Conservation (phyloP, 192 early-diverging fungal species). For the Coemansia sp. region DNA sequence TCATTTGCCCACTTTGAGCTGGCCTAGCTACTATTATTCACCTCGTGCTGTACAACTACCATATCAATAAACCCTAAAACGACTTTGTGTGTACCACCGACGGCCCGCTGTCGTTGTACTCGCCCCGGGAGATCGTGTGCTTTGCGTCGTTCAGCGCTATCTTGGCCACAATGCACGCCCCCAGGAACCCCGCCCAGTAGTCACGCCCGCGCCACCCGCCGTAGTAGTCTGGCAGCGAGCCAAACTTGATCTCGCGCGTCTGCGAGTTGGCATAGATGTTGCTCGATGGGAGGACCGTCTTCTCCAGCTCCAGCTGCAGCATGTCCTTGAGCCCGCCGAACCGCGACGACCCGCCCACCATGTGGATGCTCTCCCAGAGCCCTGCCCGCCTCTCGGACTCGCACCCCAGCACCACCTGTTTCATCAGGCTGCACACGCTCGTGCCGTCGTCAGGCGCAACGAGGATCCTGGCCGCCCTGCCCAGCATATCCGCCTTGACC, state of each 20-base stretch:
- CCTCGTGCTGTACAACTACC: neutral
- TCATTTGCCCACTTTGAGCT: slow-evolving; percentile 56
- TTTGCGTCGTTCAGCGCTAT: slow-evolving; percentile 71
- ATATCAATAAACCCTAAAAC: slow-evolving; percentile 8
- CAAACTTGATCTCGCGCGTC: slow-evolving; percentile 78
- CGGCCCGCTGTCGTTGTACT: slow-evolving; percentile 94
- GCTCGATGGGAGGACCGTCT: slow-evolving; percentile 67
- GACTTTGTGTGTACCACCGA: slow-evolving; percentile 73
- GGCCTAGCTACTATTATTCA: slow-evolving; percentile 14
- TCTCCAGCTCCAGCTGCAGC: slow-evolving; percentile 73
- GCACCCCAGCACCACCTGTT: slow-evolving; percentile 66
- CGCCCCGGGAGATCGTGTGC: slow-evolving; percentile 75
- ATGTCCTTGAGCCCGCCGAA: slow-evolving; percentile 54
- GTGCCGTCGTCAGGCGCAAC: slow-evolving; percentile 65
- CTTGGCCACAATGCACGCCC: slow-evolving; percentile 87
- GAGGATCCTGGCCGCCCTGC: slow-evolving; percentile 60
- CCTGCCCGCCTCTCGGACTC: slow-evolving; percentile 74
- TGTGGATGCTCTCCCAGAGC: slow-evolving; percentile 83
- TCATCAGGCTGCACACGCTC: slow-evolving; percentile 59
- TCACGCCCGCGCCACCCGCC: slow-evolving; percentile 70
- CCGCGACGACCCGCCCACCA: slow-evolving; percentile 80
- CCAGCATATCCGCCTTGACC: slow-evolving; percentile 19
- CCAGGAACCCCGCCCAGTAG: slow-evolving; percentile 76
- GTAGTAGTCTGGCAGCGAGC: slow-evolving; percentile 88
- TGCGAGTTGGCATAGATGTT: slow-evolving; percentile 90